Evolutionary conservation across 768 basidiomycete species (phyloP), one percentile per base, ranked within the genome.

Genomic region (Atractiella rhizophila): DNA sequence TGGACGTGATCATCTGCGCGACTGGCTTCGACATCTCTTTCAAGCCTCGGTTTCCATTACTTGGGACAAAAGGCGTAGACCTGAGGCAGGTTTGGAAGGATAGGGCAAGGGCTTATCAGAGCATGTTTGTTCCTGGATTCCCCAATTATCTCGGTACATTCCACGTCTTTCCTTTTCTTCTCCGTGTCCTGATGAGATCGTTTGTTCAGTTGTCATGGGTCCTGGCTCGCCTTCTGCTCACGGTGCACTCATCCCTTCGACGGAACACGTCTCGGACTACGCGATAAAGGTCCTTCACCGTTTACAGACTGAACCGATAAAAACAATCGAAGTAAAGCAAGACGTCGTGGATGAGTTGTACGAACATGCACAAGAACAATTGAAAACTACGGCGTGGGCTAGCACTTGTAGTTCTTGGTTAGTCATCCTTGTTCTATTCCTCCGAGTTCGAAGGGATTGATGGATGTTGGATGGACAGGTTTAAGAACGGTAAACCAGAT

Each of bases 11-110:
- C 34, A 50, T 50, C 42, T 50, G 49, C 28, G 49, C 49, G 2
- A 50, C 49, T 18, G 49, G 49, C 3, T 50, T 50, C 40, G 49
- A 50, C 32, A 46, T 50, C 20, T 43, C 48, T 2, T 50, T 42
- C 35, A 37, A 37, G 20, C 49, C 49, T 29, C 31, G 47, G 3
- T 50, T 43, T 37, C 49, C 49, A n/a, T 34, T 48, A 7, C 44
- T 50, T n/a, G 49, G 49, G 28, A 25, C 20, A 20, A 28, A 45
- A 15, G 30, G 26, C 4, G 24, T 41, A 15, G 46, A 50, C 28
- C 35, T 50, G 7, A 39, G 37, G 16, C 39, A 50, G 20, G 42
- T 44, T 28, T 50, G 49, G 49, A 23, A 33, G 12, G 20, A 40
- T 27, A 24, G 42, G 5, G 31, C 49, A 5, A 21, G 28, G 27